Percentiles rank a stretch among this genome's conserved stretches.
phyloP scores from a whole-genome alignment of 2,329 filamentous ascomycete genomes.

The Fusarium pseudonygamai region DNA sequence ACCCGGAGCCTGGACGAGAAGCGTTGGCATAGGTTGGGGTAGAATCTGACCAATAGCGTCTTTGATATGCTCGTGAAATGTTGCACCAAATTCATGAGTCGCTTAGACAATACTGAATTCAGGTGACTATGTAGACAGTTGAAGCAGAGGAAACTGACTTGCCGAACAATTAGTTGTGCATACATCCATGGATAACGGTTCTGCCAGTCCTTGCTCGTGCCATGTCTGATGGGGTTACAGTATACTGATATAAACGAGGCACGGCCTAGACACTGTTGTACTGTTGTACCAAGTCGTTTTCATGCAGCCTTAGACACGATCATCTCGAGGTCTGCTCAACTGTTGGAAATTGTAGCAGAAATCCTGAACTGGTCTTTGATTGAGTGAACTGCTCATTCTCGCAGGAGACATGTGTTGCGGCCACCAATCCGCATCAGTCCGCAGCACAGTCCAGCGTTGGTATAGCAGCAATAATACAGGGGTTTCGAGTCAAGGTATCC shows the following conservation, averaged over 20 bases:
- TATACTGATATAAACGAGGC: constrained; percentile 27
- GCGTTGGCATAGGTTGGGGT: constrained; percentile 17
- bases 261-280: constrained; percentile 28
- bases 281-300: constrained; percentile 29
- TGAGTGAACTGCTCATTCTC: background rate
- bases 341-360: background rate
- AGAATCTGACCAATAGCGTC: constrained; percentile 16
- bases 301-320: constrained; percentile 1
- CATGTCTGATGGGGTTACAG: constrained; percentile 30
- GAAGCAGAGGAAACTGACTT: constrained; percentile 1
- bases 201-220: background rate
- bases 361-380: background rate
- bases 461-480: constrained; percentile 3
- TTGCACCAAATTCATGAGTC: constrained; percentile 11
- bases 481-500: constrained; percentile 28
- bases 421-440: background rate
- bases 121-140: constrained; percentile 18
- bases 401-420: background rate
- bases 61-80: background rate
- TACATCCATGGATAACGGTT: background rate
- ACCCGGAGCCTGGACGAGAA: constrained; percentile 16
- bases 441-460: background rate
- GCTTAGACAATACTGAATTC: constrained; percentile 23
- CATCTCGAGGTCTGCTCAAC: background rate
- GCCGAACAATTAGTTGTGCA: background rate